phyloP scores from a whole-genome alignment of 768 basidiomycete genomes.

The Calocybe cyanea region DNA sequence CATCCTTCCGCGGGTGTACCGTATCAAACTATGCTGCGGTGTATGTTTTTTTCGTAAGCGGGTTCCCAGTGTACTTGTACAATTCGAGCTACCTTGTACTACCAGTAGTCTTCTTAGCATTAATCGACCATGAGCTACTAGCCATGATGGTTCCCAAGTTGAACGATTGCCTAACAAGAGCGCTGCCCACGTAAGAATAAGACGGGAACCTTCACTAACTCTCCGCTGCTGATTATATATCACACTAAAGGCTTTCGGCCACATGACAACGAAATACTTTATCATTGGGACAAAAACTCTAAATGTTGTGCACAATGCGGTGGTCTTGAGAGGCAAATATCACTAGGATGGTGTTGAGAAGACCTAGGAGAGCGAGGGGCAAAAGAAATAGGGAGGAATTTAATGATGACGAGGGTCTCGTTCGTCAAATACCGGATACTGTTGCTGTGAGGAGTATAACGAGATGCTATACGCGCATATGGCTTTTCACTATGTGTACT shows the following conservation, averaged over 20 bases:
- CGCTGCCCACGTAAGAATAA: conserved; percentile 70
- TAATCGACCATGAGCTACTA: not conserved
- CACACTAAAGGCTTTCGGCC: conserved; percentile 57
- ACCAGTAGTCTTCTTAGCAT: not conserved
- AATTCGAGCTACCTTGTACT: not conserved
- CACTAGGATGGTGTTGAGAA: conserved; percentile 78
- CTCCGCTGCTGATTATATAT: conserved; percentile 44
- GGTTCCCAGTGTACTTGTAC: not conserved
- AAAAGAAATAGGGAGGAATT: conserved; percentile 69
- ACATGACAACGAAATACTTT: conserved; percentile 78
- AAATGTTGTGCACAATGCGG: conserved; percentile 72
- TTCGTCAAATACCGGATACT: conserved; percentile 41
- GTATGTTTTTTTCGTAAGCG: not conserved
- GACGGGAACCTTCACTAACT: conserved; percentile 76
- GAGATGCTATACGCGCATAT: conserved; percentile 53
- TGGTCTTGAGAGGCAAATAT: conserved; percentile 70
- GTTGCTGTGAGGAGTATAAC: conserved; percentile 75
- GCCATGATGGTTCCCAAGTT: conserved; percentile 28
- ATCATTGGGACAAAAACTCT: conserved; percentile 78
- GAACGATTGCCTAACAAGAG: conserved; percentile 39
- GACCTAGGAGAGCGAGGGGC: conserved; percentile 66
- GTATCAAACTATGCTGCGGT: not conserved
- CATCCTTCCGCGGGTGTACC: not conserved
- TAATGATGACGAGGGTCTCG: conserved; percentile 45
- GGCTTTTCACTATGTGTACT: too few species aligned